These are phyloP conservation scores for Rhynchospora breviuscula DNA, from an alignment of 176 grass and related monocot genomes.

Conservation along the genomic window DNA sequence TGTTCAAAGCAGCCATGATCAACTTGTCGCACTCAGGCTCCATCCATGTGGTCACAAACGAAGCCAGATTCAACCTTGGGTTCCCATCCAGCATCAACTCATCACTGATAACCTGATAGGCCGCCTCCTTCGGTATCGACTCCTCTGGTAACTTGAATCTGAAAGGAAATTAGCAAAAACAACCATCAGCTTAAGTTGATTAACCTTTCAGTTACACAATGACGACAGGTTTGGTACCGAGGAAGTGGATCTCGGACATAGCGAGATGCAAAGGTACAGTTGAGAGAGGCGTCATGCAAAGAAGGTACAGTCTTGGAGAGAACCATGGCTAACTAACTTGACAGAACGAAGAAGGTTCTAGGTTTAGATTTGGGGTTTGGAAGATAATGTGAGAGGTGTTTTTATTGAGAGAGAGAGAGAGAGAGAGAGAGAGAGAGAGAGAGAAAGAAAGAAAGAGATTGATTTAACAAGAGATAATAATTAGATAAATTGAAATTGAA, in stretches of 20 bases:
- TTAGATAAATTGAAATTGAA: neutral
- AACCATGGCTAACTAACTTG: constrained; percentile 37
- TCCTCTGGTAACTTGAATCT: constrained; percentile 52
- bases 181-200: neutral
- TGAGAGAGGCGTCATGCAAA: constrained; percentile 3
- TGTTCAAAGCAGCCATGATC: constrained; percentile 54
- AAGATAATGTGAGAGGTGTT: constrained; percentile 7
- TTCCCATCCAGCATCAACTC: constrained; percentile 84
- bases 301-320: constrained; percentile 37
- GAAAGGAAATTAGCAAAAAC: constrained; percentile 1
- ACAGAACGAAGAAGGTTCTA: neutral
- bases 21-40: constrained; percentile 81
- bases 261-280: constrained; percentile 63
- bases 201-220: neutral
- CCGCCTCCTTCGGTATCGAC: constrained; percentile 62
- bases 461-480: neutral
- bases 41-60: constrained; percentile 86
- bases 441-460: neutral
- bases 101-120: constrained; percentile 75
- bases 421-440: neutral
- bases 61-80: constrained; percentile 59
- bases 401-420: neutral
- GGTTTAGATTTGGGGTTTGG: neutral
- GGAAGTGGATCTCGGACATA: constrained; percentile 44
- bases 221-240: constrained; percentile 29